phyloP scores from a whole-genome alignment of 1,139 yeast genomes.

The Lodderomyces theae region DNA sequence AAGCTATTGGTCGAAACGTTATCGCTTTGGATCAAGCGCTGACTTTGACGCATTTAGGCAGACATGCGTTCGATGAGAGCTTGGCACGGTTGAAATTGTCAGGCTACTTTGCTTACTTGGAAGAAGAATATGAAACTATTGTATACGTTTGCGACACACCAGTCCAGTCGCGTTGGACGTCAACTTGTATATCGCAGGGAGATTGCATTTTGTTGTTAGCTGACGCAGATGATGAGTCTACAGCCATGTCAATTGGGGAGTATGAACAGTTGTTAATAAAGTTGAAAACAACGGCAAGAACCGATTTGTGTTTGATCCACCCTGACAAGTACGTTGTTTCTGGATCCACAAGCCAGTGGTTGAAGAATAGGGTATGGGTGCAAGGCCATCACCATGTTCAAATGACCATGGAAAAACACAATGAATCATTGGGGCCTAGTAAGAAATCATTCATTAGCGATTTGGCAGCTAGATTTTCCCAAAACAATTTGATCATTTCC shows the following conservation, averaged over 20 bases:
- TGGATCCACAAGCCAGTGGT: constrained; percentile 84
- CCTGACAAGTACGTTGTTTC: constrained; percentile 79
- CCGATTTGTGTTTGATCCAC: constrained; percentile 82
- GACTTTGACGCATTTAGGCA: constrained; percentile 76
- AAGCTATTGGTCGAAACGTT: constrained; percentile 69
- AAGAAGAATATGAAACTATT: constrained; percentile 83
- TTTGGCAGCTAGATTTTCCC: constrained; percentile 37
- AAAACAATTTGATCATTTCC: constrained; percentile 30
- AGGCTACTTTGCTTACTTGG: constrained; percentile 87
- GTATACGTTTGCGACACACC: constrained; percentile 87
- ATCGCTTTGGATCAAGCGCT: constrained; percentile 80
- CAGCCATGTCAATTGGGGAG: constrained; percentile 75
- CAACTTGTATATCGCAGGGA: constrained; percentile 90
- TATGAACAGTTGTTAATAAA: constrained; percentile 75
- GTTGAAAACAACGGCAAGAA: constrained; percentile 80
- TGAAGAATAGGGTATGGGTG: constrained; percentile 83
- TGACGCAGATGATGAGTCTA: constrained; percentile 59
- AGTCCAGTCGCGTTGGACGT: constrained; percentile 84
- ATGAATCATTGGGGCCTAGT: constrained; percentile 15
- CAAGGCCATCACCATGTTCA: constrained; percentile 91
- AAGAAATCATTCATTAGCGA: constrained; percentile 31
- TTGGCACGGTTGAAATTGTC: constrained; percentile 80
- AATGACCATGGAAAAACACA: constrained; percentile 36
- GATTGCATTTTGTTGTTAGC: constrained; percentile 79
- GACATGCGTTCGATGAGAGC: constrained; percentile 85